Evolutionary conservation across 345 rosid genomes (phyloP).

Genomic region (Bruguiera gymnorhiza): DNA sequence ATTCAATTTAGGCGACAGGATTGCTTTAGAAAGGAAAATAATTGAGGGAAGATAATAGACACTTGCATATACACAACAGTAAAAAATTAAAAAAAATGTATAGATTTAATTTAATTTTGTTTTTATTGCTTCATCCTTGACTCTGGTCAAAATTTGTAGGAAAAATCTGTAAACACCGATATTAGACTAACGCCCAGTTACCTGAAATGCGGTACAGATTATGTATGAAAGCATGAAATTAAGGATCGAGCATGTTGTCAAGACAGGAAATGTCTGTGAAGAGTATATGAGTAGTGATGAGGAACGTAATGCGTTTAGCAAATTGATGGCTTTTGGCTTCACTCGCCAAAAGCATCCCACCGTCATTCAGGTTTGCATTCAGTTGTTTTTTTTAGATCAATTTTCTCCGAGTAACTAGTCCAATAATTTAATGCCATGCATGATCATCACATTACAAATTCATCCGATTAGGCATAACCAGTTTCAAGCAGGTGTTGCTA

Average conservation of each 20-base stretch:
- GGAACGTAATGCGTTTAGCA: slow-evolving; percentile 29
- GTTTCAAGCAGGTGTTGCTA: slow-evolving; percentile 37
- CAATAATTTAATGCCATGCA: not conserved
- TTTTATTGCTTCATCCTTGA: not conserved
- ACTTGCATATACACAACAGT: no score
- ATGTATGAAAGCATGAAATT: slow-evolving; percentile 60
- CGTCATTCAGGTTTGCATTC: slow-evolving; percentile 47
- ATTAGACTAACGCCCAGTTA: not conserved
- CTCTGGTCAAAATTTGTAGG: not conserved
- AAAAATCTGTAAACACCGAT: not conserved
- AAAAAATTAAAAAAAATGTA: no score
- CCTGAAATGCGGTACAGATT: slow-evolving; percentile 20
- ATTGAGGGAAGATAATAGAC: no score
- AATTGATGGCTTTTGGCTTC: slow-evolving; percentile 49
- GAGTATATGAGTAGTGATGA: slow-evolving; percentile 22
- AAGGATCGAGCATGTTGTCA: slow-evolving; percentile 43
- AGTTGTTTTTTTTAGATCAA: not conserved
- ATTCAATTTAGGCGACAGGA: no score
- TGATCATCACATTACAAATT: not conserved
- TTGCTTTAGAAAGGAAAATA: no score
- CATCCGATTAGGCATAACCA: no score
- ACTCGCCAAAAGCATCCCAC: slow-evolving; percentile 62
- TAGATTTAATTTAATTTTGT: no score
- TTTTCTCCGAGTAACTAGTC: not conserved
- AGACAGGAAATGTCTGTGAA: slow-evolving; percentile 39